A percentile compares a stretch with the other conserved stretches of the same genome.
Evolutionary conservation across 345 rosid genomes (phyloP).

Genomic region (Lepidium africanum): DNA sequence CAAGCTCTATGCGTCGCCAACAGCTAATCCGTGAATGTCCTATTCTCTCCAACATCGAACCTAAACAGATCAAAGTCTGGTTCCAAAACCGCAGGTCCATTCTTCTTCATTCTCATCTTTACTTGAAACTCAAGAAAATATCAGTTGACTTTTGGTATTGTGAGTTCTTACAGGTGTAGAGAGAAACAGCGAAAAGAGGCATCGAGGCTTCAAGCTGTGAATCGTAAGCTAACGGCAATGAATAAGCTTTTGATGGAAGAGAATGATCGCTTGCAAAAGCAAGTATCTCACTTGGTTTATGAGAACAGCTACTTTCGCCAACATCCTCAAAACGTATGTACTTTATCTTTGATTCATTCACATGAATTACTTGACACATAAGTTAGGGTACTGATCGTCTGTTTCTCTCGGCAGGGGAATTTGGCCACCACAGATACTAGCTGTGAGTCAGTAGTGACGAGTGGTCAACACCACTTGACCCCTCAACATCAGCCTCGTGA

Average conservation of each 20-base stretch:
- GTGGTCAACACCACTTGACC: conserved; percentile 68
- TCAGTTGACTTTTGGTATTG: conserved; percentile 6
- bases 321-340: conserved; percentile 62
- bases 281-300: conserved; percentile 92
- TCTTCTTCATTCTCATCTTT: neutral
- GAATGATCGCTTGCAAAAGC: conserved; percentile 96
- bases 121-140: conserved; percentile 19
- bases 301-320: conserved; percentile 91
- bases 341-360: conserved; percentile 5
- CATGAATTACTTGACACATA: neutral
- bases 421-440: conserved; percentile 79
- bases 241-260: conserved; percentile 98
- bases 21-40: conserved; percentile 97
- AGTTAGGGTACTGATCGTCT: conserved; percentile 1
- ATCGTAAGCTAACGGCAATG: conserved; percentile 91
- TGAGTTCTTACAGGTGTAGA: conserved; percentile 62
- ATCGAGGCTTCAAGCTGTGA: conserved; percentile 89
- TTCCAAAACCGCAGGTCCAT: conserved; percentile 93
- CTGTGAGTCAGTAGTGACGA: conserved; percentile 91
- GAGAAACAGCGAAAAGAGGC: conserved; percentile 99
- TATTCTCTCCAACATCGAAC: conserved; percentile 86
- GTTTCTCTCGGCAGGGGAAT: conserved; percentile 35
- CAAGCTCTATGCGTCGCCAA: conserved; percentile 91
- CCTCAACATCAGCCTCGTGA: conserved; percentile 93
- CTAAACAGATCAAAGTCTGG: conserved; percentile 99